Evolutionary conservation across 306 rosid genomes (phyloP), one percentile per base, ranked within the genome.

Genomic region (Trifolium repens): DNA sequence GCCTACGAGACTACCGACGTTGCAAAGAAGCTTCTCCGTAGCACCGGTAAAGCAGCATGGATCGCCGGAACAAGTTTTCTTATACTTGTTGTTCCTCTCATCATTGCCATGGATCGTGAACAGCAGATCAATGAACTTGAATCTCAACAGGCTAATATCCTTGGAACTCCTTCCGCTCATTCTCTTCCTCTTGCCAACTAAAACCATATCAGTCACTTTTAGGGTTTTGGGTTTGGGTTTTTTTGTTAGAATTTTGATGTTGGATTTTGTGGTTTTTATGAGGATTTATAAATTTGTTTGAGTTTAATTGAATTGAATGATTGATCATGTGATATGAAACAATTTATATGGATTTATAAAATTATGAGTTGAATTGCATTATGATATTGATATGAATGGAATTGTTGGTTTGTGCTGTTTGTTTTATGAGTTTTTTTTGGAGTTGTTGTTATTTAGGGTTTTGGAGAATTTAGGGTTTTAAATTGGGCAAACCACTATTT

Each of bases 31-130:
- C 98, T 93, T 26, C 74, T 90, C 52, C 86, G 82, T 8, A 90
- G 94, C 90, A 90, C 94, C 27, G 96, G 98, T 9, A 90, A 82
- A 78, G 96, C 94, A 7, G 98, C 98, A 2, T 90, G 98, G 98
- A 86, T 90, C 75, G 89, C 82, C 65, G 96, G 98, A 19, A 93
- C 94, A 22, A 82, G 91, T 24, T 89, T 93, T 71, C 79, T 90
- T 68, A 37, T 93, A 19, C 86, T 93, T 16, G 88, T 82, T 26
- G 94, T 90, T 3, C 96, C 98, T 2, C 83, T 90, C 69, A 82
- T 93, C 78, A 84, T 93, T 62, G 93, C 83, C 62, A 93, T 89
- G 93, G 96, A 93, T 65, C 96, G 98, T 24, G 96, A 93, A 39
- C 91, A 87, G 75, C 96, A 89, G 86, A 43, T 91, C 83, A 93